Evolutionary conservation across 2,329 filamentous ascomycete species (phyloP).

Genomic region (Colletotrichum viniferum): DNA sequence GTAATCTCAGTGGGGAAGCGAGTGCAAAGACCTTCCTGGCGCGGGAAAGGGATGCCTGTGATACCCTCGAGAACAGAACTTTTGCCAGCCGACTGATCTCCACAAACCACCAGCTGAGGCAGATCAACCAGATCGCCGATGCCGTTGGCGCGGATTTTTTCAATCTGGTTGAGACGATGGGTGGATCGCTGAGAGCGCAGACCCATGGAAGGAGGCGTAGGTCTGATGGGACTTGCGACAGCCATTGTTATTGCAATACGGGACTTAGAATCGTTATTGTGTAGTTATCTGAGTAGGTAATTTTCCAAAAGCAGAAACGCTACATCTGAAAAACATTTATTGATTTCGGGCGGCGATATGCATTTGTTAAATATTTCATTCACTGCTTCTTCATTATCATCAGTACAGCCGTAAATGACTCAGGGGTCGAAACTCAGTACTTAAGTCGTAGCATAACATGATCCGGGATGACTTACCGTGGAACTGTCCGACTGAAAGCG

Average conservation of each 20-base stretch:
- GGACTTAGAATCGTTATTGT: too few relatives aligned
- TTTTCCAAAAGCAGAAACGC: too few relatives aligned
- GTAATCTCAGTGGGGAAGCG: conserved; percentile 60
- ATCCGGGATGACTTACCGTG: not conserved
- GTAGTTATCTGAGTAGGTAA: too few relatives aligned
- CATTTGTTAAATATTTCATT: not conserved
- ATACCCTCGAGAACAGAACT: conserved; percentile 63
- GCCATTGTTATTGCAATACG: not conserved
- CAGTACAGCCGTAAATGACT: not conserved
- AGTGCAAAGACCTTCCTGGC: conserved; percentile 57
- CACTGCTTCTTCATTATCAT: not conserved
- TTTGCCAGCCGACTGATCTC: conserved; percentile 61
- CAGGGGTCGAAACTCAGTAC: not conserved
- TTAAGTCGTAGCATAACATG: not conserved
- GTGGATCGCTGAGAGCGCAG: not conserved
- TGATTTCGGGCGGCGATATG: not conserved
- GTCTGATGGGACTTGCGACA: not conserved
- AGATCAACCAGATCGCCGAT: conserved; percentile 40
- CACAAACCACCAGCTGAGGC: conserved; percentile 58
- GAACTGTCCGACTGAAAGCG: not conserved
- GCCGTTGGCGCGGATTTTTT: conserved; percentile 37
- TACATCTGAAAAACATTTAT: accelerated
- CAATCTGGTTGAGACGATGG: conserved; percentile 38
- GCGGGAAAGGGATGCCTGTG: conserved; percentile 57
- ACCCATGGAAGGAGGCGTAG: not conserved